Conservation (phyloP, 345 rosid genomes). For the Melaleuca quinquenervia region DNA sequence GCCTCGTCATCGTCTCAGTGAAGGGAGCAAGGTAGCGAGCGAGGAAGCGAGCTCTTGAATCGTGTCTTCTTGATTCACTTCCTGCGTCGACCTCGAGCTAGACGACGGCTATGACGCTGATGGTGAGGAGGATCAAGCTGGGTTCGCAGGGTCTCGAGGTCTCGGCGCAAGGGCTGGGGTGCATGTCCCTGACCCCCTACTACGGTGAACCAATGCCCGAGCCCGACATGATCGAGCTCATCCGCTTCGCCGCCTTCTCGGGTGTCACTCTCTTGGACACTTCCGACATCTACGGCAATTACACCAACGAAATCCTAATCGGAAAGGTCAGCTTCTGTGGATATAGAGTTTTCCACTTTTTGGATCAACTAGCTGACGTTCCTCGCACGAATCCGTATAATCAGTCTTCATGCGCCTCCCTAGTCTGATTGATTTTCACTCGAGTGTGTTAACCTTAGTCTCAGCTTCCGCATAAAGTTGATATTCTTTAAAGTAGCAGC, state of each 20-base stretch:
- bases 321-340: conserved; percentile 11
- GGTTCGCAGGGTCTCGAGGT: background rate
- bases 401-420: no score
- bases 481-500: background rate
- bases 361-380: no score
- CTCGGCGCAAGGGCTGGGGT: background rate
- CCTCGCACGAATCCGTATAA: no score
- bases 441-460: background rate
- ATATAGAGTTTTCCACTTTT: no score
- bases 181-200: conserved; percentile 10
- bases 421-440: no score
- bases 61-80: no score
- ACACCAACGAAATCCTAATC: conserved; percentile 38
- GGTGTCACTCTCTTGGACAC: conserved; percentile 45
- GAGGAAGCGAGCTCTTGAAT: no score
- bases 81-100: no score
- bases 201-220: conserved; percentile 25
- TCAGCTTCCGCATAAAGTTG: background rate
- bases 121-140: background rate
- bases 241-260: conserved; percentile 26
- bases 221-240: conserved; percentile 32
- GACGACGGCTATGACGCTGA: background rate
- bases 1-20: no score
- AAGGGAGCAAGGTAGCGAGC: no score
- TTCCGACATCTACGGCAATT: conserved; percentile 30